Percentiles rank a stretch among this genome's conserved stretches.
These are phyloP conservation scores for Neohortaea acidophila DNA, from an alignment of 495 filamentous ascomycete genomes.

Conservation along the genomic window DNA sequence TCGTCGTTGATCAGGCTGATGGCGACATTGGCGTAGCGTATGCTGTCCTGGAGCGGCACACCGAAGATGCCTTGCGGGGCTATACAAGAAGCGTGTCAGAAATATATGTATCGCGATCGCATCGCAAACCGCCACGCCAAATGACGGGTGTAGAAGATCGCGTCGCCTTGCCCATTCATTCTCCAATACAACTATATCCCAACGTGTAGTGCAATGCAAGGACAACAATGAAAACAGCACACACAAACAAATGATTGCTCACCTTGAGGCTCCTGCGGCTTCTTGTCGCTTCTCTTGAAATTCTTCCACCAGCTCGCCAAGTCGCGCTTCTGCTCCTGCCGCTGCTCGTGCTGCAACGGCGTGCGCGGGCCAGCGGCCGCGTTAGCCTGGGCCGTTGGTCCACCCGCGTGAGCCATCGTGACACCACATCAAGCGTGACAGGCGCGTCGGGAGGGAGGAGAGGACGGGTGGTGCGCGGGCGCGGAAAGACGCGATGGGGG, in stretches of 20 bases:
- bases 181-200: no score
- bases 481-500: no score
- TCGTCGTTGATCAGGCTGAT: conserved; percentile 86
- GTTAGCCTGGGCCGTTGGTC: conserved; percentile 9
- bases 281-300: conserved; percentile 54
- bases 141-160: no score
- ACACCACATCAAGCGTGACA: conserved; percentile 8
- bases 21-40: conserved; percentile 95
- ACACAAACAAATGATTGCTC: conserved; percentile 19
- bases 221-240: no score
- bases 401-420: conserved; percentile 14
- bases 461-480: no score
- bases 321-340: conserved; percentile 56
- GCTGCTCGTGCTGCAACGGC: conserved; percentile 6
- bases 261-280: conserved; percentile 69
- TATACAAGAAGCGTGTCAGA: conserved; percentile 9
- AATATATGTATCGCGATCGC: no score
- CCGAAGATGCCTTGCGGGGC: conserved; percentile 63
- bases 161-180: no score
- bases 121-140: no score
- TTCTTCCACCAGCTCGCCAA: conserved; percentile 84
- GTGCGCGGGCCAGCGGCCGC: conserved; percentile 3
- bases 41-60: conserved; percentile 84
- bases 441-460: no score
- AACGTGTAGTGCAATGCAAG: no score